Evolutionary conservation across 768 basidiomycete species (phyloP).

Genomic region (Cystofilobasidium macerans): DNA sequence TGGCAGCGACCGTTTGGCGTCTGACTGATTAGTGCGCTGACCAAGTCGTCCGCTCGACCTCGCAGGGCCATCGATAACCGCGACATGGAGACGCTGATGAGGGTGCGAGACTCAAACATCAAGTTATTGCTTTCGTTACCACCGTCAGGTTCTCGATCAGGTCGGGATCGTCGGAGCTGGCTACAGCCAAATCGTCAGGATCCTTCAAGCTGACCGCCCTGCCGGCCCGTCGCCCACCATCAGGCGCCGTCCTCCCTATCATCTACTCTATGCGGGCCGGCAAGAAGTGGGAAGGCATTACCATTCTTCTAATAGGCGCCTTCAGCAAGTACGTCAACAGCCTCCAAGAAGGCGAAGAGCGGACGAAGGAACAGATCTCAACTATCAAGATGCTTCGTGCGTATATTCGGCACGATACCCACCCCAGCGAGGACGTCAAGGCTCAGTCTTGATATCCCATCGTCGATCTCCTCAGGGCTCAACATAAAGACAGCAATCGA

Average conservation of each 20-base stretch:
- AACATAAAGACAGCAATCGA: conserved; percentile 90
- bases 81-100: conserved; percentile 72
- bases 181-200: too few species aligned
- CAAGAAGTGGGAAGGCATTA: conserved; percentile 49
- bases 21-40: too few species aligned
- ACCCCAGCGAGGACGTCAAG: too few species aligned
- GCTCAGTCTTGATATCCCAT: background rate
- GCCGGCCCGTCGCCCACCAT: conserved; percentile 35
- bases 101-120: conserved; percentile 65
- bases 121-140: conserved; percentile 7
- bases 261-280: conserved; percentile 64
- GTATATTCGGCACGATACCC: conserved; percentile 30
- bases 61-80: conserved; percentile 64
- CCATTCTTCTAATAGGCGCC: conserved; percentile 76
- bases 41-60: too few species aligned
- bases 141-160: conserved; percentile 33
- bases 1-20: background rate
- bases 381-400: conserved; percentile 68
- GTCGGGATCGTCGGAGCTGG: background rate
- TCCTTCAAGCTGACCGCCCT: background rate
- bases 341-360: conserved; percentile 67
- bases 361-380: conserved; percentile 52
- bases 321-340: conserved; percentile 86
- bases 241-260: conserved; percentile 64
- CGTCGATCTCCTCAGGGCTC: conserved; percentile 45